Conservation (phyloP, 176 grass and related monocot genomes). For the Bolboschoenus planiculmis region DNA sequence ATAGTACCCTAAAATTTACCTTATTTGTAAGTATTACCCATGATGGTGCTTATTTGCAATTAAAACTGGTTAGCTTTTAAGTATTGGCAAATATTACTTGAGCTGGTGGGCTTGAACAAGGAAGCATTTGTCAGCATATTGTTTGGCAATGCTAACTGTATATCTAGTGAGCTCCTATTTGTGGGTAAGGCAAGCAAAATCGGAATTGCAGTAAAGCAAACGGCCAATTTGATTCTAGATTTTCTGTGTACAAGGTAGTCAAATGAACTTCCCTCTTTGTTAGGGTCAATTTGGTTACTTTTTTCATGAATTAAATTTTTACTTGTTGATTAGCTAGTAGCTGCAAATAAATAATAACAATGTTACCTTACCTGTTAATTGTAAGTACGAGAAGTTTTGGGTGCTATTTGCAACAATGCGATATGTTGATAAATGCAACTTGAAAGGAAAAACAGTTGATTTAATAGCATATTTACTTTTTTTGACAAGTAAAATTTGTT, state of each 20-base stretch:
- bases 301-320: neutral
- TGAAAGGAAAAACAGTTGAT: neutral
- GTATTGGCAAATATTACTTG: neutral
- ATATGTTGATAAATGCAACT: neutral
- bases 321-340: neutral
- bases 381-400: neutral
- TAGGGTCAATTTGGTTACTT: neutral
- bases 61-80: neutral
- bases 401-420: neutral
- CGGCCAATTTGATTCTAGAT: neutral
- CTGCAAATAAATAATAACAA: neutral
- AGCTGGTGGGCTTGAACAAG: neutral
- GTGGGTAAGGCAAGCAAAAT: neutral
- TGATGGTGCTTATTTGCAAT: neutral
- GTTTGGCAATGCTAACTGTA: neutral
- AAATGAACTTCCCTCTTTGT: neutral
- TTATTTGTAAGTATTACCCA: neutral
- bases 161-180: neutral
- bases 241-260: neutral
- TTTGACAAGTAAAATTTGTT: constrained; percentile 19
- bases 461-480: neutral
- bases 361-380: neutral
- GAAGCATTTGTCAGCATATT: neutral
- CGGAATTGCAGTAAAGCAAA: neutral
- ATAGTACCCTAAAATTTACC: neutral